phyloP scores from a whole-genome alignment of 2,329 filamentous ascomycete genomes.

The Nothopassalora personata region DNA sequence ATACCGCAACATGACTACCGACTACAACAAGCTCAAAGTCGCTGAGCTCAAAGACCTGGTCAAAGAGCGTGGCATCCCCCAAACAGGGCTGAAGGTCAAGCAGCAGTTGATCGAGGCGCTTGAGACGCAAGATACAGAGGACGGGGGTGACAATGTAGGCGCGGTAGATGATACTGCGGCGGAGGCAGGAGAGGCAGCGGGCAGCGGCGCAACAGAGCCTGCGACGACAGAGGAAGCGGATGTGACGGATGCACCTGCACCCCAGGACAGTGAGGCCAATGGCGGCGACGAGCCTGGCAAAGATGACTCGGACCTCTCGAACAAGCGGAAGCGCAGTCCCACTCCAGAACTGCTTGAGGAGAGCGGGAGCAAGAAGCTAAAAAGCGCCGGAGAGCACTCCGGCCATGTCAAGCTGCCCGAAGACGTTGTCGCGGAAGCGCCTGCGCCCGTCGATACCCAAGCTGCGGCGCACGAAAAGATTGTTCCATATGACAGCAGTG shows the following conservation, averaged over 20 bases:
- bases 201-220: slow-evolving; percentile 17
- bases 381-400: slow-evolving; percentile 33
- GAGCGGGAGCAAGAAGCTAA: slow-evolving; percentile 42
- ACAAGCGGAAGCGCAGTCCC: slow-evolving; percentile 31
- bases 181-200: slow-evolving; percentile 1
- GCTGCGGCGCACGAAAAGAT: slow-evolving; percentile 15
- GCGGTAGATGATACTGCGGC: slow-evolving; percentile 1
- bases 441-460: slow-evolving; percentile 18
- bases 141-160: neutral
- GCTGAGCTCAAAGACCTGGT: slow-evolving; percentile 42
- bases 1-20: slow-evolving; percentile 23
- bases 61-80: slow-evolving; percentile 44
- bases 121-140: slow-evolving; percentile 29
- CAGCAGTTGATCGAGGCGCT: slow-evolving; percentile 46
- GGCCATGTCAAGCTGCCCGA: slow-evolving; percentile 20
- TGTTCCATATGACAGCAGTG: slow-evolving; percentile 25
- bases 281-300: neutral
- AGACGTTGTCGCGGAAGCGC: slow-evolving; percentile 20
- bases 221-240: slow-evolving; percentile 12
- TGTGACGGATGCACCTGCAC: slow-evolving; percentile 10
- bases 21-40: slow-evolving; percentile 46
- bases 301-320: slow-evolving; percentile 11
- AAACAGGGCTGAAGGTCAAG: slow-evolving; percentile 44
- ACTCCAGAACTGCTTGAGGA: slow-evolving; percentile 24
- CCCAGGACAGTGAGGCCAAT: slow-evolving; percentile 6